Evolutionary conservation across 352 stramenopile genomes (phyloP).

Genomic region (Pythium rhizo-oryzae): DNA sequence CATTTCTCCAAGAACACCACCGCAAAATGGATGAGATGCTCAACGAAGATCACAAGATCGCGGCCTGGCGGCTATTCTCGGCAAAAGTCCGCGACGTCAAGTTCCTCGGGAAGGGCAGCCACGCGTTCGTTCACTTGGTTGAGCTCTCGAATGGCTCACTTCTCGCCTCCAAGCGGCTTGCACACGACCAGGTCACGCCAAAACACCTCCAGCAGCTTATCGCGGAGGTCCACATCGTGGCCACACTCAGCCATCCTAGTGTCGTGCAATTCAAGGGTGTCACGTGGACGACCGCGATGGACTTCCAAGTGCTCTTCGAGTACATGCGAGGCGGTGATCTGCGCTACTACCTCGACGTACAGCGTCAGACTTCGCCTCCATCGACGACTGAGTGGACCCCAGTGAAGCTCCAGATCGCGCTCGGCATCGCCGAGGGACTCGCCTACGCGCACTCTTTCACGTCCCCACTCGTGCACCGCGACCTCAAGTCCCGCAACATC

Average conservation of each 20-base stretch:
- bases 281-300: slow-evolving; percentile 57
- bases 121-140: no score
- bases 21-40: no score
- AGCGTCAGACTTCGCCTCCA: slow-evolving; percentile 46
- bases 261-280: slow-evolving; percentile 69
- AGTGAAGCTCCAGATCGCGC: slow-evolving; percentile 41
- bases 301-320: slow-evolving; percentile 67
- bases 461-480: slow-evolving; percentile 36
- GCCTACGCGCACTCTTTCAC: slow-evolving; percentile 66
- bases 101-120: no score
- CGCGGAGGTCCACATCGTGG: slow-evolving; percentile 62
- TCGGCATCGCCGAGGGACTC: slow-evolving; percentile 52
- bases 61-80: no score
- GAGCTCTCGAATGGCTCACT: no score
- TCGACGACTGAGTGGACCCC: slow-evolving; percentile 26
- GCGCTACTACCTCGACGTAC: slow-evolving; percentile 43
- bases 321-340: slow-evolving; percentile 67
- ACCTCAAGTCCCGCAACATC: slow-evolving; percentile 49
- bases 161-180: slow-evolving; percentile 55
- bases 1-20: no score
- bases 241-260: slow-evolving; percentile 71
- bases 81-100: no score
- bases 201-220: slow-evolving; percentile 37
- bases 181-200: slow-evolving; percentile 50
- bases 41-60: no score